Conservation (phyloP, 139 green algal species). For the Chlamydomonas incerta region DNA sequence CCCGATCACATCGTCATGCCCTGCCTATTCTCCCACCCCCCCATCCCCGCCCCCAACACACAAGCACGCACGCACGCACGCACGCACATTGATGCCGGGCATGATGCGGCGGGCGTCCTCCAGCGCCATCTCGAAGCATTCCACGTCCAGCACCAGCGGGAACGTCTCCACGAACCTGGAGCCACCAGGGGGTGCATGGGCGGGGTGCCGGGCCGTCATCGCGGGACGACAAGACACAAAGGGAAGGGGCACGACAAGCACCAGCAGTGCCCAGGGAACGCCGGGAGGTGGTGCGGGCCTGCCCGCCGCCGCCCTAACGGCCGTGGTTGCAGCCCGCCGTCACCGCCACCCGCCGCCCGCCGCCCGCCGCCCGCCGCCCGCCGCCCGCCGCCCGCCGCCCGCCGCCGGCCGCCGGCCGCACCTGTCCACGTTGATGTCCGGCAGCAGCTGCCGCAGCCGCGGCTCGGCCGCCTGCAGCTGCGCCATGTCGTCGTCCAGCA, state of each 20-base stretch:
- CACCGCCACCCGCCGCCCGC: too few species aligned
- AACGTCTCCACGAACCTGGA: slow-evolving; percentile 73
- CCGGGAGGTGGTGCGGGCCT: too few species aligned
- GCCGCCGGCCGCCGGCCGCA: too few species aligned
- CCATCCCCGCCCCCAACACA: too few species aligned
- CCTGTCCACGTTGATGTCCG: slow-evolving; percentile 67
- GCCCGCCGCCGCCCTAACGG: too few species aligned
- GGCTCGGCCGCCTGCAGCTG: slow-evolving; percentile 43
- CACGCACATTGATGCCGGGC: slow-evolving; percentile 58
- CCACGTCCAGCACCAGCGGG: slow-evolving; percentile 76
- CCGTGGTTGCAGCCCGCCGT: too few species aligned
- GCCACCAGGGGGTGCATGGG: background rate
- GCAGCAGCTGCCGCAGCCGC: slow-evolving; percentile 70
- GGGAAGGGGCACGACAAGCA: background rate
- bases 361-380: background rate
- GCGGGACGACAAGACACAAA: too few species aligned
- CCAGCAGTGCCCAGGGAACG: too few species aligned
- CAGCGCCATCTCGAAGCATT: slow-evolving; percentile 66
- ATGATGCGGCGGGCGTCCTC: slow-evolving; percentile 70
- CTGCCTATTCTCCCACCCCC: too few species aligned
- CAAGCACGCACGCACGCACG: slow-evolving; percentile 29
- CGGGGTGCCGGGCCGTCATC: background rate
- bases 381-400: slow-evolving; percentile 60
- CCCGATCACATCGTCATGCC: too few species aligned
- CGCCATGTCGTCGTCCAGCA: slow-evolving; percentile 66